Evolutionary conservation across 441 rosid species (phyloP).

Genomic region (Isatis lusitanica): DNA sequence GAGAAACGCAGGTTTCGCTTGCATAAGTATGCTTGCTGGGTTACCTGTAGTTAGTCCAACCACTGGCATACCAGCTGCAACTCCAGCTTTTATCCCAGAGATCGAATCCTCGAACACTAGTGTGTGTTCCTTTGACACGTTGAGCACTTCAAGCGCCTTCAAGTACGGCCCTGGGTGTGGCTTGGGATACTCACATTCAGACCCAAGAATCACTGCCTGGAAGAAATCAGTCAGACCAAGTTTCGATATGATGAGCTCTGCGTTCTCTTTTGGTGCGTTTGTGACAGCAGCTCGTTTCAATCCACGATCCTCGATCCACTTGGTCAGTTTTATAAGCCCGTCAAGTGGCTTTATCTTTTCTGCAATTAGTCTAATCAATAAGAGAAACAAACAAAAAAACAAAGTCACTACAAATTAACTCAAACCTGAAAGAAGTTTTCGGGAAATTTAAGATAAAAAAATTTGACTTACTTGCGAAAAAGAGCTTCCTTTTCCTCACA

Average conservation of each 20-base stretch:
- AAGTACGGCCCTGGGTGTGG: conserved; percentile 88
- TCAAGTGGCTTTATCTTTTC: conserved; percentile 58
- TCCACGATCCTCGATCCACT: conserved; percentile 86
- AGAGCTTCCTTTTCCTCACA: conserved; percentile 76
- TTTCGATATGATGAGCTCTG: conserved; percentile 73
- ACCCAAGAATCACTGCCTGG: conserved; percentile 67
- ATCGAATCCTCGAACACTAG: conserved; percentile 81
- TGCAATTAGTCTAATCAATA: conserved; percentile 57
- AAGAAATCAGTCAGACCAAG: conserved; percentile 84
- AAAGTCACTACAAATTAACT: conserved; percentile 7
- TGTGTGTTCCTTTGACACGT: conserved; percentile 79
- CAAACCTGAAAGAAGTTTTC: neutral
- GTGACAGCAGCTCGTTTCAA: conserved; percentile 92
- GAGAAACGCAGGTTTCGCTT: conserved; percentile 78
- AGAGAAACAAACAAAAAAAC: neutral
- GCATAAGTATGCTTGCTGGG: conserved; percentile 57
- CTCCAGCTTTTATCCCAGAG: conserved; percentile 94
- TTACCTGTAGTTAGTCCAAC: conserved; percentile 80
- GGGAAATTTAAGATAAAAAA: neutral
- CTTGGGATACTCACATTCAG: conserved; percentile 77
- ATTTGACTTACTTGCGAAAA: conserved; percentile 61
- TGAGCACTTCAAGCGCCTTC: conserved; percentile 75
- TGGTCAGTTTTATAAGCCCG: conserved; percentile 70
- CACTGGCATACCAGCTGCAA: conserved; percentile 91
- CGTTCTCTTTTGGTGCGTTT: conserved; percentile 85